A percentile compares a stretch with the other conserved stretches of the same genome.
Evolutionary conservation across 306 rosid species (phyloP).

Genomic region (Cucumis melo): DNA sequence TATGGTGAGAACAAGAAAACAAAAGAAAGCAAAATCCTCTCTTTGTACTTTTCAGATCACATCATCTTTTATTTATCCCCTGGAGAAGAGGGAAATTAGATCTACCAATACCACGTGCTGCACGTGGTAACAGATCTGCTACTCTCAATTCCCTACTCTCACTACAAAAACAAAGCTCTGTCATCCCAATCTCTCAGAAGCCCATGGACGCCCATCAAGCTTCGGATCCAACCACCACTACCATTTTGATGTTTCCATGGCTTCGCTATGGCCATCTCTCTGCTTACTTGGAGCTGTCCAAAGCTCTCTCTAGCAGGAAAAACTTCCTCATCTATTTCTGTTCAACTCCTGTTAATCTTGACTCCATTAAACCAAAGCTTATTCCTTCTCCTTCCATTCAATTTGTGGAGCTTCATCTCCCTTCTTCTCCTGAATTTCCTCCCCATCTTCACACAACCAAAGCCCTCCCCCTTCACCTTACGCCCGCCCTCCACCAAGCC

Average conservation of each 20-base stretch:
- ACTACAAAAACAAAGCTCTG: no score
- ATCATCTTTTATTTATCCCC: no score
- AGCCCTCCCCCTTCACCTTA: slow-evolving; percentile 19
- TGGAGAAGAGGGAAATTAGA: no score
- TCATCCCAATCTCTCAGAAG: no score
- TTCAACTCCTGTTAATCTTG: not conserved
- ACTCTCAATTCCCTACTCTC: no score
- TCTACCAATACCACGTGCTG: no score
- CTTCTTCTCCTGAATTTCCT: slow-evolving; percentile 5
- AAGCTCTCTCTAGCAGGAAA: not conserved
- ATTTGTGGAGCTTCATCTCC: not conserved
- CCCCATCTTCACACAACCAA: slow-evolving; percentile 17
- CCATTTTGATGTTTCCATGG: slow-evolving; percentile 7
- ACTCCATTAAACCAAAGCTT: not conserved
- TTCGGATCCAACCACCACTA: not conserved
- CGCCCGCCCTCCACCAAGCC: slow-evolving; percentile 8
- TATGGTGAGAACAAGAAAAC: no score
- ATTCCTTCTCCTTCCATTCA: not conserved
- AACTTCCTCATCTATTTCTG: not conserved
- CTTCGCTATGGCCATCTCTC: not conserved
- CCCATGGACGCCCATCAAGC: not conserved
- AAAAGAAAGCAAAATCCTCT: no score
- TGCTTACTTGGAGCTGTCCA: not conserved
- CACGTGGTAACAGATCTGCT: no score
- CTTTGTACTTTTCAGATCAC: no score